Evolutionary conservation across 2,329 filamentous ascomycete genomes (phyloP).

Genomic region (Fusarium neocosmosporiellum): DNA sequence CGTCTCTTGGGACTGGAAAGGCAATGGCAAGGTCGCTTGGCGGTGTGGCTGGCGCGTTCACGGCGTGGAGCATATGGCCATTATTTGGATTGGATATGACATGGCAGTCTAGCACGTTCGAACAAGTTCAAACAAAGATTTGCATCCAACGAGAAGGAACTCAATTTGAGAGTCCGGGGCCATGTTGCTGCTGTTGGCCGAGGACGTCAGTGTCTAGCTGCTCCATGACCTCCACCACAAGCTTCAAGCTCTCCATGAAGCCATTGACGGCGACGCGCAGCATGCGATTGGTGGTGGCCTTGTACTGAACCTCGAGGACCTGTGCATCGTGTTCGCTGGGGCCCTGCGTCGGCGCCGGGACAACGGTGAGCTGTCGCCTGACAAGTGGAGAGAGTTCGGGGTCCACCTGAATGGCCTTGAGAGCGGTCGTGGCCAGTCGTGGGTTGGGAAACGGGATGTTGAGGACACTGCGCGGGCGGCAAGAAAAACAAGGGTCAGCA

Average conservation of each 20-base stretch:
- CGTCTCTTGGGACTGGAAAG: not conserved
- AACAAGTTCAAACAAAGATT: constrained; percentile 17
- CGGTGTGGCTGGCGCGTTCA: constrained; percentile 1
- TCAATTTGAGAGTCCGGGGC: constrained; percentile 24
- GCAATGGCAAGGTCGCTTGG: constrained; percentile 5
- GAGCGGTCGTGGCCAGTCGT: constrained; percentile 80
- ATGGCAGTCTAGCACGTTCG: constrained; percentile 33
- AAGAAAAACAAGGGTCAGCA: constrained; percentile 37
- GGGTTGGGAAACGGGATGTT: constrained; percentile 83
- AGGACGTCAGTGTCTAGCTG: constrained; percentile 89
- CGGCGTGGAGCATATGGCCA: constrained; percentile 4
- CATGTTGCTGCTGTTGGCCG: constrained; percentile 42
- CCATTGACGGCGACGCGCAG: constrained; percentile 95
- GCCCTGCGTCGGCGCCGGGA: constrained; percentile 42
- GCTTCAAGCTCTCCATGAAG: constrained; percentile 89
- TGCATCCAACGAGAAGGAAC: constrained; percentile 11
- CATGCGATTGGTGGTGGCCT: constrained; percentile 95
- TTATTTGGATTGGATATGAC: constrained; percentile 1
- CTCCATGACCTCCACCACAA: constrained; percentile 90
- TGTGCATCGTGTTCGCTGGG: constrained; percentile 36
- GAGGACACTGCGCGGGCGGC: constrained; percentile 67
- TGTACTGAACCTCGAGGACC: constrained; percentile 80
- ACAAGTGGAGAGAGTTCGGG: constrained; percentile 89
- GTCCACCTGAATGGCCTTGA: constrained; percentile 84
- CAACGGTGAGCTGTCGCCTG: constrained; percentile 73